Evolutionary conservation across 345 rosid genomes (phyloP), one percentile per base, ranked within the genome.

Genomic region (Salix purpurea): DNA sequence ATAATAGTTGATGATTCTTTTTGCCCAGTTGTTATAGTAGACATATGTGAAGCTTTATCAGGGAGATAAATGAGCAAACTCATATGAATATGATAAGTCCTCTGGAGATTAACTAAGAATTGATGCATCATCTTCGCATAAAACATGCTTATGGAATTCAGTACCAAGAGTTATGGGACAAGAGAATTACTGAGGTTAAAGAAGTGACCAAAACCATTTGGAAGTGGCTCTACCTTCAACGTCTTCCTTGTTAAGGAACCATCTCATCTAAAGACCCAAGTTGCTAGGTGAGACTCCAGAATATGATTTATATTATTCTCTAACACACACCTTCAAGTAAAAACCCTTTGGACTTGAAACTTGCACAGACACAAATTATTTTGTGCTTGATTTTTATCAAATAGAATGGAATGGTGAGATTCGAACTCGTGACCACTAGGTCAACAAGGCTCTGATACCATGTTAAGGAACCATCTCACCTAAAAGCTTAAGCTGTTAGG

Each of bases 201-300:
- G 2, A 28, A 91, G 84, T 90, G 96, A 68, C 98, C 99, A 13
- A 96, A 88, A 71, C 98, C 96, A 88, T 96, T 97, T 67, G 96
- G 97, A 23, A 96, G 89, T 13, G 98, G 99, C 84, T 91, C 99
- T 44, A 96, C 93, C 85, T 88, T 91, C 90, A 94, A 87, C 77
- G 91, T 84, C 90, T 95, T 95, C 85, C 93, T 90, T 30, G 32
- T 30, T 2, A 30, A 30, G 3, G 32, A 30, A 30, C 32, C 32
- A 30, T 30, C 32, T 30, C 32, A 30, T 30, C 32, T 30, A 30
- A 2, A 30, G 32, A 30, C 32, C 2, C 32, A 30, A 30, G 32
- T 0, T 30, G 32, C 2, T 30, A 30, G 32, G 32, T 30, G 32
- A 30, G 32, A 30, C 3, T 30, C 32, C 32, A 30, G 32, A 28